phyloP scores from a whole-genome alignment of 139 green algal species.

The Ostreobium quekettii region DNA sequence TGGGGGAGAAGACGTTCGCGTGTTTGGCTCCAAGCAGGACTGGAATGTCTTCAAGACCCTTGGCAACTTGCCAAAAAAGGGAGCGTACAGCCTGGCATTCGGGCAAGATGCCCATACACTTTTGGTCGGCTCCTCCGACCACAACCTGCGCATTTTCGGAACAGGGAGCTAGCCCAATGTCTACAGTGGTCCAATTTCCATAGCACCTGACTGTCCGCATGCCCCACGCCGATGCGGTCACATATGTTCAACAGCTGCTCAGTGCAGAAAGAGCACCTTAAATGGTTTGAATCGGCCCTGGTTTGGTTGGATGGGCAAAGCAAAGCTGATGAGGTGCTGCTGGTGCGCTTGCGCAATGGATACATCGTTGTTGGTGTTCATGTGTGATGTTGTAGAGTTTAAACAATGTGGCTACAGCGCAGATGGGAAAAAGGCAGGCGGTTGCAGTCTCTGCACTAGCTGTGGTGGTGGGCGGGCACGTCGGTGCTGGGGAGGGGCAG shows the following conservation, averaged over 20 bases:
- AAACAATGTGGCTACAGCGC: no score
- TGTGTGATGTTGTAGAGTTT: no score
- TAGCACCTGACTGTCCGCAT: conserved; percentile 1
- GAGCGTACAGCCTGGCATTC: conserved; percentile 49
- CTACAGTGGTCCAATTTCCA: neutral
- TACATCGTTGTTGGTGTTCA: no score
- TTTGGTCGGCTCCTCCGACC: conserved; percentile 66
- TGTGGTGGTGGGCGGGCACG: no score
- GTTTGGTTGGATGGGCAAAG: neutral
- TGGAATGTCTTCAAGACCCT: conserved; percentile 55
- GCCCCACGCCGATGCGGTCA: neutral
- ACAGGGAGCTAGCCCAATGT: neutral
- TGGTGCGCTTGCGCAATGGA: neutral
- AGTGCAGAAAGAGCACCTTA: neutral
- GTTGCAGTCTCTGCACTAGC: no score
- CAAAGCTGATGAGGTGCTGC: neutral
- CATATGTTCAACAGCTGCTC: no score
- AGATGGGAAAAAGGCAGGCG: no score
- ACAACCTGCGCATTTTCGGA: conserved; percentile 77
- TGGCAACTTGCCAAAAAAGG: conserved; percentile 64
- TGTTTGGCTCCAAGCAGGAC: conserved; percentile 67
- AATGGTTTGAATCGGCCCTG: neutral
- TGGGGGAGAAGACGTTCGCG: conserved; percentile 54
- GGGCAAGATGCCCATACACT: conserved; percentile 51
- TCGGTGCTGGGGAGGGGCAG: no score